phyloP scores from a whole-genome alignment of 371 early-diverging fungal genomes.

The Mortierella sp. region DNA sequence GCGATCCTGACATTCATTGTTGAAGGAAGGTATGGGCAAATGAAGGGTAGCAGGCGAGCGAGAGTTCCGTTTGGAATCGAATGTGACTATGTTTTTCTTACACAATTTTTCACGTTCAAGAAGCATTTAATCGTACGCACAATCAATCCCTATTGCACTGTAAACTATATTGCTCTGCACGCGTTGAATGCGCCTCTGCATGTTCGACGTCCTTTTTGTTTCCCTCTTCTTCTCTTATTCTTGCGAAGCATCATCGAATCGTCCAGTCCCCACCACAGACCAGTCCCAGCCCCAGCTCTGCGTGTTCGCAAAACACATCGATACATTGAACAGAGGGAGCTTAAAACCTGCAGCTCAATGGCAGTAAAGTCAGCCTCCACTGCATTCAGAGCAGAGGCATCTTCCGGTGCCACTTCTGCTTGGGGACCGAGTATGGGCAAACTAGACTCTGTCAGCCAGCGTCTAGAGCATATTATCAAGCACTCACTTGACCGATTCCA shows the following conservation, averaged over 20 bases:
- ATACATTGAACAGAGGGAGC: not conserved
- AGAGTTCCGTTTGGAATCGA: too few species aligned
- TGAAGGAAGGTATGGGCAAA: not conserved
- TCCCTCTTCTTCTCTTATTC: not conserved
- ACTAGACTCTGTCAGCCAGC: conserved; percentile 13
- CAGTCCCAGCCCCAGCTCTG: too few species aligned
- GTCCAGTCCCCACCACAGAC: too few species aligned
- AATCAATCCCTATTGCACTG: too few species aligned
- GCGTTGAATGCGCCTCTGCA: too few species aligned
- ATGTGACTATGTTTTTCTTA: too few species aligned
- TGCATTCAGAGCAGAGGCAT: conserved; percentile 7
- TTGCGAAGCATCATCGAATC: not conserved
- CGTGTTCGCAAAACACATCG: too few species aligned
- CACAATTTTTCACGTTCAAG: too few species aligned
- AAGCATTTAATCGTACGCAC: too few species aligned
- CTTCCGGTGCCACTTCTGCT: conserved; percentile 3
- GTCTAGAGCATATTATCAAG: conserved; percentile 30
- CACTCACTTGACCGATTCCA: conserved; percentile 43
- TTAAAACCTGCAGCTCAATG: not conserved
- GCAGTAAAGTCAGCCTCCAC: conserved; percentile 17
- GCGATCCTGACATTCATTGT: conserved; percentile 50
- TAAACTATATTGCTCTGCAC: too few species aligned
- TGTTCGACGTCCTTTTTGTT: not conserved
- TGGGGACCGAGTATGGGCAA: conserved; percentile 5
- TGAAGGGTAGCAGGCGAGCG: not conserved